These are phyloP conservation scores for Mucor velutinosus DNA, from an alignment of 371 early-diverging fungal genomes.

Conservation along the genomic window DNA sequence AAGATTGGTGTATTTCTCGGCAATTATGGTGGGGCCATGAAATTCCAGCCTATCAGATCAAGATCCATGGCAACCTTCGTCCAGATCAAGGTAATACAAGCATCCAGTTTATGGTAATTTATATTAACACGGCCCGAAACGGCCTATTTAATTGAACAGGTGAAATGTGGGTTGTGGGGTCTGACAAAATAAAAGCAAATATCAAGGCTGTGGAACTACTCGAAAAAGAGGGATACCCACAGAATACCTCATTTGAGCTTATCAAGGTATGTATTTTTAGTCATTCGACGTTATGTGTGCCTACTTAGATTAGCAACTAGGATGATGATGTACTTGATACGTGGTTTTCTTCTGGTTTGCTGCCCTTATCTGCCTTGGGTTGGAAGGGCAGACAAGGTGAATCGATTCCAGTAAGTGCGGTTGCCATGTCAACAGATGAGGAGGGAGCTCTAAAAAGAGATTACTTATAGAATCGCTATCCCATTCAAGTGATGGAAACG, in stretches of 20 bases:
- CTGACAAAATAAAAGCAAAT: slow-evolving; percentile 61
- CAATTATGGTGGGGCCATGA: slow-evolving; percentile 99
- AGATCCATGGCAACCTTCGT: slow-evolving; percentile 37
- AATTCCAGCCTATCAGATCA: slow-evolving; percentile 95
- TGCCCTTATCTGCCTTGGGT: slow-evolving; percentile 91
- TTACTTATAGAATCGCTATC: slow-evolving; percentile 62
- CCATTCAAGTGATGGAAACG: slow-evolving; percentile 94
- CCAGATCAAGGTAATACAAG: slow-evolving; percentile 13
- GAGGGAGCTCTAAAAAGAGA: not conserved
- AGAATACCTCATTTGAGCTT: slow-evolving; percentile 33
- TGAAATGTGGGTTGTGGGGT: slow-evolving; percentile 76
- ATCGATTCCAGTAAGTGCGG: slow-evolving; percentile 35
- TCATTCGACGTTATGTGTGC: slow-evolving; percentile 34
- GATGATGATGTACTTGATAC: slow-evolving; percentile 99
- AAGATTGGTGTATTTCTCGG: slow-evolving; percentile 99
- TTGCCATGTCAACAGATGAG: not conserved
- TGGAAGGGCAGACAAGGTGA: slow-evolving; percentile 54
- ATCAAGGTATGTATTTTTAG: slow-evolving; percentile 28
- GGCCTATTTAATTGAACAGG: slow-evolving; percentile 8
- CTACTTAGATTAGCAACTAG: slow-evolving; percentile 37
- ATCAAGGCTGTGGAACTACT: slow-evolving; percentile 47
- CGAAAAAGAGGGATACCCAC: slow-evolving; percentile 27
- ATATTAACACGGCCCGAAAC: slow-evolving; percentile 9
- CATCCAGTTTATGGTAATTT: slow-evolving; percentile 9
- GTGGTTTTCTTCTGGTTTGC: slow-evolving; percentile 99